Base-by-base conservation (phyloP, 2,329 filamentous ascomycete species). In the Fusarium sp. region DNA sequence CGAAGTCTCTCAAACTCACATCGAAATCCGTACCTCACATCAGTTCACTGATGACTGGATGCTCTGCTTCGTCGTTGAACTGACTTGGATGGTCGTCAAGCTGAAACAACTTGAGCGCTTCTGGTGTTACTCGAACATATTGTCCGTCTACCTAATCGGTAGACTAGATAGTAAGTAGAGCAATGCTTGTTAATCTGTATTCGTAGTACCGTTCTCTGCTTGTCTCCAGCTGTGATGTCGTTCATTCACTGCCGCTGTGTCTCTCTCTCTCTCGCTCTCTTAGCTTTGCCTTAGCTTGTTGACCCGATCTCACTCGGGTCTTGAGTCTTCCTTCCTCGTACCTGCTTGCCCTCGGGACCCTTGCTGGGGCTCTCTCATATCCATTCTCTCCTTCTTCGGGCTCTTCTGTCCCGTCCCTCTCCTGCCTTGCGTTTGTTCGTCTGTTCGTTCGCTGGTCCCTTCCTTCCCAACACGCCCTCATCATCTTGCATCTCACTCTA, bases 181-280 rank as follows among this genome's bases (percentile, higher is more conserved):
- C 22, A 34, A 12, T 38, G 50, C 32, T 29, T 53, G 50, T 53
- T 52, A 27, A 34, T 25, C 27, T 42, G 50, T 27, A 43, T 34
- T 27, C 18, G 50, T 52, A 14, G 32, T 38, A 54, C 58, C 65
- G 40, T 52, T 43, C 42, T 52, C 50, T 43, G 34, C 16, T n/a
- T 52, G 50, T 27, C 40, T 43, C 34, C 34, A 52, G 20, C 50
- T 52, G 50, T 29, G 25, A n/a, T 29, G 38, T n/a, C 34, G 38
- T 42, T 22, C 50, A 43, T 75, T 52, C 50, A 52, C 34, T 74
- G 73, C 73, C 73, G 71, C 71, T 69, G 63, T 75, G 60, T 73
- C 65, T 62, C 63, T 46, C 59, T 46, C 59, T 66, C n/a, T 42
- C 49, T 73, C 71, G 67, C 59, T 52, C 64, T 66, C 8, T 53